These are phyloP conservation scores for Zopfia rhizophila DNA, from an alignment of 2,329 filamentous ascomycete genomes.

Conservation along the genomic window DNA sequence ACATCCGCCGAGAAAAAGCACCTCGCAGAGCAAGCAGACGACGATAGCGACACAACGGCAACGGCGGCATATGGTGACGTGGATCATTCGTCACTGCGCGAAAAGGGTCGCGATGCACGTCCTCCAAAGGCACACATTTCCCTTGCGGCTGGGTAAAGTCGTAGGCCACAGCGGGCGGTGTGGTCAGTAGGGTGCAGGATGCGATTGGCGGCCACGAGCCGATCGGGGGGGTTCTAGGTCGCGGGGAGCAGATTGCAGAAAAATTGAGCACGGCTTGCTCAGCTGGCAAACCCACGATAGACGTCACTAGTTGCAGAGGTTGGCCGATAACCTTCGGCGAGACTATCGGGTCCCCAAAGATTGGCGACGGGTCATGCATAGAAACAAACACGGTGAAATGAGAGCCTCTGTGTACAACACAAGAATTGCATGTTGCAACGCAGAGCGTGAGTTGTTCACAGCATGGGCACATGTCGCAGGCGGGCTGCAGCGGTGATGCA, in stretches of 20 bases:
- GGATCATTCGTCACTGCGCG: neutral
- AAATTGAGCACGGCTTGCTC: too few species aligned
- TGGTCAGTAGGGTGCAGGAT: neutral
- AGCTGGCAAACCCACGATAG: too few species aligned
- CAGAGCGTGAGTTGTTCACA: slow-evolving; percentile 6
- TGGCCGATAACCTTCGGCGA: too few species aligned
- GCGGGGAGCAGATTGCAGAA: slow-evolving; percentile 9
- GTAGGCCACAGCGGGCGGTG: slow-evolving; percentile 31
- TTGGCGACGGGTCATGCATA: too few species aligned
- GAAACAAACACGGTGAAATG: slow-evolving; percentile 8
- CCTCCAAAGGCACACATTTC: slow-evolving; percentile 35
- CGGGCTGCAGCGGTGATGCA: neutral
- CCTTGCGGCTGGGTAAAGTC: slow-evolving; percentile 39
- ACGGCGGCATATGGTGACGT: neutral
- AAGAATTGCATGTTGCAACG: too few species aligned
- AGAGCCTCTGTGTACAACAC: too few species aligned
- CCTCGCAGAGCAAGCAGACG: slow-evolving; percentile 57
- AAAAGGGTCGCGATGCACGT: slow-evolving; percentile 5
- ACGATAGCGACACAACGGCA: slow-evolving; percentile 16
- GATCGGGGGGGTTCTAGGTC: neutral
- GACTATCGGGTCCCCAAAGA: too few species aligned
- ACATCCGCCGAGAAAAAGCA: slow-evolving; percentile 81
- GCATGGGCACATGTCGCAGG: neutral
- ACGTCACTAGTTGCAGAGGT: too few species aligned
- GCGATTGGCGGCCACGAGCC: slow-evolving; percentile 3